Evolutionary conservation across 495 filamentous ascomycete species (phyloP).

Genomic region (Penicillium egyptiacum): DNA sequence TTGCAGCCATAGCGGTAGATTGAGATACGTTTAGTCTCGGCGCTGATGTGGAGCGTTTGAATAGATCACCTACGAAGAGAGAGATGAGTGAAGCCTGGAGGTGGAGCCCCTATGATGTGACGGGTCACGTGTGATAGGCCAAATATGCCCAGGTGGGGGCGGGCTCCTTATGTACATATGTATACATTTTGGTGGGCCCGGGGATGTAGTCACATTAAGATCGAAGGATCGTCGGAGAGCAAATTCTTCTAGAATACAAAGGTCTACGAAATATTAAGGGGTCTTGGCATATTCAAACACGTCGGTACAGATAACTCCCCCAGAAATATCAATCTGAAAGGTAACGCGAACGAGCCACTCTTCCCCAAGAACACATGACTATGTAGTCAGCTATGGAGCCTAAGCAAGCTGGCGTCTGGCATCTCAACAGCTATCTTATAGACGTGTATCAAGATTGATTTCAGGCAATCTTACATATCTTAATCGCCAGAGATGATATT

Average conservation of each 20-base stretch:
- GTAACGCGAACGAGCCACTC: not conserved
- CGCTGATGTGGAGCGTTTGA: not conserved
- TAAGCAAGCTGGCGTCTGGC: no score
- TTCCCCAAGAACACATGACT: no score
- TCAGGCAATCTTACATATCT: no score
- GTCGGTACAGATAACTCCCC: not conserved
- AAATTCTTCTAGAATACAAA: no score
- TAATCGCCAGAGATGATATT: no score
- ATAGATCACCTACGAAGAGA: slow-evolving; percentile 1
- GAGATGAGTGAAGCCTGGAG: slow-evolving; percentile 8
- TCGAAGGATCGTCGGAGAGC: no score
- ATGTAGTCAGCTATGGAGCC: no score
- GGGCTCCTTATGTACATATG: not conserved
- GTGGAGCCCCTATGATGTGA: slow-evolving; percentile 8
- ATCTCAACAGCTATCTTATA: no score
- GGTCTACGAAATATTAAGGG: no score
- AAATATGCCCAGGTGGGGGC: slow-evolving; percentile 11
- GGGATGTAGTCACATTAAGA: no score
- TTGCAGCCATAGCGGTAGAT: slow-evolving; percentile 57
- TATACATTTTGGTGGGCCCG: not conserved
- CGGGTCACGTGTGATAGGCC: slow-evolving; percentile 12
- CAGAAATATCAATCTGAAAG: not conserved
- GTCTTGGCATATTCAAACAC: no score
- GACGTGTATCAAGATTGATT: no score
- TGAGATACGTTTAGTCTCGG: not conserved